phyloP scores from a whole-genome alignment of 1,284 basidiomycete genomes.

The Leccinum angustisporum region DNA sequence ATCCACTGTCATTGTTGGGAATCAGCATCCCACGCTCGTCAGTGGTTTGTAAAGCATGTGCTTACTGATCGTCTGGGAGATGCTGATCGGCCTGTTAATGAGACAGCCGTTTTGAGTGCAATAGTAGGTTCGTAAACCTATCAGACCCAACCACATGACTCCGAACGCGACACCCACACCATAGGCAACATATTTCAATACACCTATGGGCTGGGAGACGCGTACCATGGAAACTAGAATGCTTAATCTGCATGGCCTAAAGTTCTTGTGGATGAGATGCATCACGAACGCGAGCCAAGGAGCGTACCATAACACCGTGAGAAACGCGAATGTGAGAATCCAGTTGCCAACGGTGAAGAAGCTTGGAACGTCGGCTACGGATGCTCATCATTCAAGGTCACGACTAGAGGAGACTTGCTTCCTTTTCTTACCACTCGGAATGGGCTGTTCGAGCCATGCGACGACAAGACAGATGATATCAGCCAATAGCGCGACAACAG shows the following conservation, averaged over 20 bases:
- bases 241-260: conserved; percentile 18
- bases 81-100: not conserved
- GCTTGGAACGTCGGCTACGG: not conserved
- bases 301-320: conserved; percentile 16
- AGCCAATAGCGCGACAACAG: conserved; percentile 7
- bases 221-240: conserved; percentile 16
- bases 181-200: not conserved
- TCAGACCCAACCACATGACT: conserved; percentile 9
- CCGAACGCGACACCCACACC: conserved; percentile 9
- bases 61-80: conserved; percentile 18
- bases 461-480: conserved; percentile 8
- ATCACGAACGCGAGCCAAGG: not conserved
- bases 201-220: conserved; percentile 6
- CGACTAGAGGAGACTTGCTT: not conserved
- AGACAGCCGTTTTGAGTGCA: conserved; percentile 8
- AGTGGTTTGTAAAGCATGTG: not conserved
- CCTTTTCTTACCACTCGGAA: not conserved
- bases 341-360: conserved; percentile 8
- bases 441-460: conserved; percentile 4
- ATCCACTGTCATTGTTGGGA: conserved; percentile 12
- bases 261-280: not conserved
- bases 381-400: not conserved
- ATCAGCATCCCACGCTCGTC: not conserved
- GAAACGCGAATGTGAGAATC: conserved; percentile 12
- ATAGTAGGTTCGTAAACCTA: conserved; percentile 3